These are phyloP conservation scores for Kazachstania kunashirensis DNA, from an alignment of 805 yeast genomes.

Conservation along the genomic window DNA sequence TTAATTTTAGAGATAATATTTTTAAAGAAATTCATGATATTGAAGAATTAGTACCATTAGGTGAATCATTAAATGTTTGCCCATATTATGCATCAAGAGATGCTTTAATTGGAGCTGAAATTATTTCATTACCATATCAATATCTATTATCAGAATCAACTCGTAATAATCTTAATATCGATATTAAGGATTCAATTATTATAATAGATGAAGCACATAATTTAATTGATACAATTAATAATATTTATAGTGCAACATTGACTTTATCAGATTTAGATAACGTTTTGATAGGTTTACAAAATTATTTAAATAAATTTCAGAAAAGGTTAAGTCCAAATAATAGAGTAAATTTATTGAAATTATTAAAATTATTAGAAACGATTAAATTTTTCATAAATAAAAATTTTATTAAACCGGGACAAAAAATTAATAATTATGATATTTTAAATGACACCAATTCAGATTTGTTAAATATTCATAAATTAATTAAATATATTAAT, in stretches of 20 bases:
- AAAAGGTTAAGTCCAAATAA: conserved; percentile 60
- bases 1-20: conserved; percentile 44
- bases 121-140: conserved; percentile 81
- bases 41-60: conserved; percentile 62
- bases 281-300: conserved; percentile 40
- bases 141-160: conserved; percentile 52
- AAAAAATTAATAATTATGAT: conserved; percentile 38
- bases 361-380: conserved; percentile 46
- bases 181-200: conserved; percentile 54
- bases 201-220: conserved; percentile 93
- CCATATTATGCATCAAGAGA: conserved; percentile 73
- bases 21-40: conserved; percentile 59
- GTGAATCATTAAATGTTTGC: conserved; percentile 49
- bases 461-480: conserved; percentile 62
- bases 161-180: conserved; percentile 48
- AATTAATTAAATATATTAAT: conserved; percentile 52
- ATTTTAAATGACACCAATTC: conserved; percentile 52
- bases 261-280: conserved; percentile 38
- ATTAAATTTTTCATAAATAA: conserved; percentile 40
- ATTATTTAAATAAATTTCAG: conserved; percentile 53
- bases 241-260: conserved; percentile 56
- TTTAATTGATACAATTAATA: conserved; percentile 62
- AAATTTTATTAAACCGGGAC: conserved; percentile 40
- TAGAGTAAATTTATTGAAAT: conserved; percentile 55
- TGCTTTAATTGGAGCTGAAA: conserved; percentile 52